Base-by-base conservation (phyloP, 192 early-diverging fungal genomes). In the Bifiguratus adelaidae region DNA sequence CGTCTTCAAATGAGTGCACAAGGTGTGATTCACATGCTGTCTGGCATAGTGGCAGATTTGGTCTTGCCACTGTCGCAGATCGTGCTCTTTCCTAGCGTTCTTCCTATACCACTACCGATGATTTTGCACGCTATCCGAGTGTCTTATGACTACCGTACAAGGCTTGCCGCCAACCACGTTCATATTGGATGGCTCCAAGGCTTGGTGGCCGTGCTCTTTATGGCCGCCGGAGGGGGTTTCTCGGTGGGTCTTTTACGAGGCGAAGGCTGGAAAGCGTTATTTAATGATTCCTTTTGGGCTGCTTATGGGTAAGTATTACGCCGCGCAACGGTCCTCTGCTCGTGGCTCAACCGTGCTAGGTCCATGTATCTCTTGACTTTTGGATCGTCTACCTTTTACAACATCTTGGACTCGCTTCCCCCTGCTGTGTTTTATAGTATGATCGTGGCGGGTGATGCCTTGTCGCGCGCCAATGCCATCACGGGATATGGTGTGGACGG, bases 181-280 rank as follows among this genome's bases (percentile, higher is more conserved):
- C 52, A 44, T 34, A 46, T 61, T 44, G 60, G 52, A 7, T 61
- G 60, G 60, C 36, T 45, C 6, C 60, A 61, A 29, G 60, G 60
- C 41, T 30, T 55, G n/a, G 18, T 61, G 20, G 60, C 60, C 19
- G 54, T 52, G 5, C 13, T 51, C 12, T 47, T 61, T 9, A 61
- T 61, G 52, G 34, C 48, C 22, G 52, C 52, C 20, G 60, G 60
- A 19, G 60, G 60, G 29, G 53, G 52, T 7, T 61, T 32, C 27
- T 55, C 60, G 2, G 53, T 55, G 7, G 43, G 41, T 27, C 25
- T 61, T 3, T 36, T 61, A 36, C 30, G 53, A 35, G 60, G 60
- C 2, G 60, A 61, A 40, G 52, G 52, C 6, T 13, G 54, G 29
- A 48, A 48, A 22, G 47, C 55, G 2, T 47, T 61, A 15, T 37